Evolutionary conservation across 768 basidiomycete genomes (phyloP).

Genomic region (Russula lepida): DNA sequence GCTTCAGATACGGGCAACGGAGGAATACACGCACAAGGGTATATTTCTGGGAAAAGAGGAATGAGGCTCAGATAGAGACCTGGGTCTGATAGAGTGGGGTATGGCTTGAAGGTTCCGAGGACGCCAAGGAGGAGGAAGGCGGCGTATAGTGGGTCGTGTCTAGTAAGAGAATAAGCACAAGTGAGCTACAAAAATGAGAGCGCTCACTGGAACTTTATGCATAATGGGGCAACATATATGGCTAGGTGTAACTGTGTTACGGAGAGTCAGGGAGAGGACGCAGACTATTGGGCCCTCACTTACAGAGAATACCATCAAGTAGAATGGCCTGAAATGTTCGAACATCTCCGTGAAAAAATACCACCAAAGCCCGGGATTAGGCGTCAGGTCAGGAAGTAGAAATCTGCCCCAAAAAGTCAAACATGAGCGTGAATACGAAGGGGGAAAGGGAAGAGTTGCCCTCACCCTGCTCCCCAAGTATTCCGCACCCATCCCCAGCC

Average conservation of each 20-base stretch:
- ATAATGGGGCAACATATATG: constrained; percentile 77
- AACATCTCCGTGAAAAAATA: constrained; percentile 99
- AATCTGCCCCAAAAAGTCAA: constrained; percentile 39
- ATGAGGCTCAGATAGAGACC: constrained; percentile 80
- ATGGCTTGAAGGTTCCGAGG: constrained; percentile 81
- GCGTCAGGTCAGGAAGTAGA: constrained; percentile 80
- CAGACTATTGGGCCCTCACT: constrained; percentile 23
- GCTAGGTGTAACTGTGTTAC: constrained; percentile 59
- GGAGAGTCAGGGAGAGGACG: neutral
- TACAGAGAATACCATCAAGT: constrained; percentile 89
- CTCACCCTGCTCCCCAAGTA: constrained; percentile 81
- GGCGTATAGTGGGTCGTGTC: constrained; percentile 81
- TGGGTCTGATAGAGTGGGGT: constrained; percentile 84
- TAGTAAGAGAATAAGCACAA: constrained; percentile 25
- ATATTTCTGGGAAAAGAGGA: constrained; percentile 73
- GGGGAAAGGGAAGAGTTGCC: constrained; percentile 23
- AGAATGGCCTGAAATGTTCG: constrained; percentile 93
- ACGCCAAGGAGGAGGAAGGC: constrained; percentile 68
- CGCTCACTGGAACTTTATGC: constrained; percentile 77
- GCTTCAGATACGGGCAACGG: neutral
- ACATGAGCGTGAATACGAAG: neutral
- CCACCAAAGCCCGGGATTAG: constrained; percentile 95
- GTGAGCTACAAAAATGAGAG: neutral
- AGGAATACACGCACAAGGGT: constrained; percentile 56
- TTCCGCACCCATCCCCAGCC: constrained; percentile 60